Evolutionary conservation across 2,329 filamentous ascomycete genomes (phyloP), one percentile per base, ranked within the genome.

Genomic region (Verruconis gallopava): DNA sequence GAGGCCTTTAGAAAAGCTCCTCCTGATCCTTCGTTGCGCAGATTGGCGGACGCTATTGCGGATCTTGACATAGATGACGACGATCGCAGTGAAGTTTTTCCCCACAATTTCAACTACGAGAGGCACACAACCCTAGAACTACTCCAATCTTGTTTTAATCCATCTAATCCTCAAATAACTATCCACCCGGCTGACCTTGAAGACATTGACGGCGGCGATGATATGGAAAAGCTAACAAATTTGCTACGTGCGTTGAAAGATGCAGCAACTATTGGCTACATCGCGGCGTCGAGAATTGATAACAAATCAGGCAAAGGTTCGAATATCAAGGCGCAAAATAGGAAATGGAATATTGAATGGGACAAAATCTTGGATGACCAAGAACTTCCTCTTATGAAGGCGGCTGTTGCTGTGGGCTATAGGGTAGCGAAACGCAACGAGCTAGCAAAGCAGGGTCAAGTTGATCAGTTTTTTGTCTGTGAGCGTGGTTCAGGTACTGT

Each of bases 151-250:
- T 30, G n/a, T n/a, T 30, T 30, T n/a, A n/a, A 30, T n/a, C 6
- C n/a, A 9, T 9, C 25, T n/a, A 30, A 30, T 30, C 25, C 25
- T n/a, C 6, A n/a, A 9, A n/a, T 30, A 9, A 30, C 25, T n/a
- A 30, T 30, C 25, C n/a, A 30, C 25, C 6, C 6, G 25, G n/a
- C 6, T 9, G 25, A 30, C 25, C n/a, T 30, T 9, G 25, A 30
- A 9, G 71, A 30, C 25, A 9, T 30, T n/a, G 25, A 30, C 9
- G 25, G 25, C 25, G n/a, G n/a, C 25, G 25, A 30, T n/a, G 25
- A 30, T 9, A 9, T 30, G 25, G n/a, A 9, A 9, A 9, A 9
- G 9, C 9, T 30, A 9, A n/a, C 25, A 9, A 30, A 30, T 30
- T 9, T n/a, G 6, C 25, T 30, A 9, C 25, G 9, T 9, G 9